phyloP scores from a whole-genome alignment of 345 rosid genomes.

The Murraya koenigii region DNA sequence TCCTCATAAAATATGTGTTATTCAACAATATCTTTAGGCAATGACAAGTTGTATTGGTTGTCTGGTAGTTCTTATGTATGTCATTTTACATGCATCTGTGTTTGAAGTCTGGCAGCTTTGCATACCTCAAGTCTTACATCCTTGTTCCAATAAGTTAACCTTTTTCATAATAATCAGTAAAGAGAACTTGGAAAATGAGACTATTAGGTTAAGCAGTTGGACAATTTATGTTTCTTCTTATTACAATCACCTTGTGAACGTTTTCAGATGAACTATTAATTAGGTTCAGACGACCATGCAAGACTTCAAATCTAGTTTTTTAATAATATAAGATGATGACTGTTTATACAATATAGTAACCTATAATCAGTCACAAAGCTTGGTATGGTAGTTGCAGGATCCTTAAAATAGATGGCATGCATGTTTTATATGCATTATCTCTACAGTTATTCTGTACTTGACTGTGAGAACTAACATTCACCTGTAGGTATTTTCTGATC shows the following conservation, averaged over 20 bases:
- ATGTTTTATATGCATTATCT: not conserved
- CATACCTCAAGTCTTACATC: not conserved
- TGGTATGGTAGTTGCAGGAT: not conserved
- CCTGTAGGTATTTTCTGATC: slow-evolving; percentile 80
- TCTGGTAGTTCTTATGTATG: not conserved
- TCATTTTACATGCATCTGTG: not conserved
- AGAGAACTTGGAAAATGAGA: not conserved
- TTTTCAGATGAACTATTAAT: not conserved
- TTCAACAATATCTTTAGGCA: not conserved
- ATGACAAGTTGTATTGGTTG: not conserved
- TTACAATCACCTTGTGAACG: no score
- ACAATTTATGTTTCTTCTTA: not conserved
- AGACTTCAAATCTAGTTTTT: not conserved
- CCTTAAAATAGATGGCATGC: not conserved
- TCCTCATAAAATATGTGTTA: not conserved
- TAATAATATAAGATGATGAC: not conserved
- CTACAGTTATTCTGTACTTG: not conserved
- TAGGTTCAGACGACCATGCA: not conserved
- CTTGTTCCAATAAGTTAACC: not conserved
- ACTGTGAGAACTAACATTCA: slow-evolving; percentile 4
- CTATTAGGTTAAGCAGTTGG: not conserved
- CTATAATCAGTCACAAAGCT: not conserved
- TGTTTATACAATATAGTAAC: not conserved
- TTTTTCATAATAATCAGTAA: no score
- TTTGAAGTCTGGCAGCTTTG: not conserved